Evolutionary conservation across 768 basidiomycete genomes (phyloP), one percentile per base, ranked within the genome.

Genomic region (Leccinum uliginosum): DNA sequence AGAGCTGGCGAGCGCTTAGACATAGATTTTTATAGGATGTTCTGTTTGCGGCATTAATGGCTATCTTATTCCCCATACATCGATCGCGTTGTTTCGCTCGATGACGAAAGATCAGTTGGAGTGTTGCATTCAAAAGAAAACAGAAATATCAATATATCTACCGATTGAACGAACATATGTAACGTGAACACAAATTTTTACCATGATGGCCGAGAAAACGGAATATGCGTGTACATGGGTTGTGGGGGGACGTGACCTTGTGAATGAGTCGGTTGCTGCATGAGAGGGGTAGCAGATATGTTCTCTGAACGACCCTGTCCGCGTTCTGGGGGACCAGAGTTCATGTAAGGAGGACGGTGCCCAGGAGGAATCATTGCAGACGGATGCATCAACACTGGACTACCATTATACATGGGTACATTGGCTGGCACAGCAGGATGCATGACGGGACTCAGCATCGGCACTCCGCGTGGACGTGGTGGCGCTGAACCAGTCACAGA

Each of bases 371-470:
- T 70, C 68, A 79, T 75, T 51, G 77, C 75, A 30, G 75, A 76
- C 6, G 76, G 66, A 50, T 75, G 87, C 76, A 91, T 81, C 68
- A 91, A 68, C 17, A 84, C 83, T 11, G 89, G 88, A 65, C 87
- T 89, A 35, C 79, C 73, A 6, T 76, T 78, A 68, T 89, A 90
- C 80, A 89, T 84, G 15, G 77, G 67, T 50, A 70, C 57, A 49
- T 66, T 73, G 7, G 63, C 65, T 51, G 79, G 72, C 23, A 75
- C 73, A n/a, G 83, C 79, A 67, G 81, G 81, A 32, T 81, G 72
- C 74, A 88, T 78, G n/a, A 80, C 81, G n/a, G 89, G 89, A 67
- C 87, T 90, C 72, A 90, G 81, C 69, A 87, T 72, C 14, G 81
- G 71, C 72, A 87, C 73, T 51, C 74, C 78, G 24, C 82, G 83